Conservation (phyloP, 805 yeast genomes). For the Starmerella floris region DNA sequence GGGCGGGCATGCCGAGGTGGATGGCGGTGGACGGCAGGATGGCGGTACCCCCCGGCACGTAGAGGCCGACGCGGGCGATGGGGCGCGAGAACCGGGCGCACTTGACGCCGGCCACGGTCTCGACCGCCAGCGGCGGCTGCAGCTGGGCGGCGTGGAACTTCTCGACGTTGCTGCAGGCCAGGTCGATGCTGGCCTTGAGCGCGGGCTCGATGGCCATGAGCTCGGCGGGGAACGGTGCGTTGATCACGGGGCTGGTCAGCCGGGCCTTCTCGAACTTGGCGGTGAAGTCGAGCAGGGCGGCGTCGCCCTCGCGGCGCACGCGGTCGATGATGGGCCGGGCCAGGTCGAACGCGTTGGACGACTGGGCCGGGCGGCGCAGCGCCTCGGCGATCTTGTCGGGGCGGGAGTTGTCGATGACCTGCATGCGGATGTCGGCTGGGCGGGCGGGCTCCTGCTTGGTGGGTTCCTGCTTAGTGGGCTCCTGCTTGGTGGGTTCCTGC, state of each 20-base stretch:
- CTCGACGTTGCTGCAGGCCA: slow-evolving; percentile 76
- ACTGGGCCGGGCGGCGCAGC: slow-evolving; percentile 87
- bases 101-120: slow-evolving; percentile 84
- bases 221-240: slow-evolving; percentile 76
- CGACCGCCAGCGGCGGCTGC: slow-evolving; percentile 62
- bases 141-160: slow-evolving; percentile 87
- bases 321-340: slow-evolving; percentile 79
- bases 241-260: slow-evolving; percentile 56
- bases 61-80: slow-evolving; percentile 85
- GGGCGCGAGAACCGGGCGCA: slow-evolving; percentile 95
- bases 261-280: slow-evolving; percentile 80
- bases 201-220: slow-evolving; percentile 61
- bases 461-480: not conserved
- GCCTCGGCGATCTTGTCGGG: slow-evolving; percentile 43
- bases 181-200: slow-evolving; percentile 71
- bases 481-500: not conserved
- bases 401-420: slow-evolving; percentile 26
- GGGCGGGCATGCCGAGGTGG: slow-evolving; percentile 97
- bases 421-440: slow-evolving; percentile 16
- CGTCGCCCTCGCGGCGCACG: slow-evolving; percentile 69
- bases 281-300: slow-evolving; percentile 77
- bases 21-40: slow-evolving; percentile 94
- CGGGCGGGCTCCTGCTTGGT: not conserved
- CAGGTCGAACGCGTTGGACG: slow-evolving; percentile 81
- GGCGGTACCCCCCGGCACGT: slow-evolving; percentile 98